Evolutionary conservation across 805 yeast genomes (phyloP).

Genomic region (Starmerella bombi): DNA sequence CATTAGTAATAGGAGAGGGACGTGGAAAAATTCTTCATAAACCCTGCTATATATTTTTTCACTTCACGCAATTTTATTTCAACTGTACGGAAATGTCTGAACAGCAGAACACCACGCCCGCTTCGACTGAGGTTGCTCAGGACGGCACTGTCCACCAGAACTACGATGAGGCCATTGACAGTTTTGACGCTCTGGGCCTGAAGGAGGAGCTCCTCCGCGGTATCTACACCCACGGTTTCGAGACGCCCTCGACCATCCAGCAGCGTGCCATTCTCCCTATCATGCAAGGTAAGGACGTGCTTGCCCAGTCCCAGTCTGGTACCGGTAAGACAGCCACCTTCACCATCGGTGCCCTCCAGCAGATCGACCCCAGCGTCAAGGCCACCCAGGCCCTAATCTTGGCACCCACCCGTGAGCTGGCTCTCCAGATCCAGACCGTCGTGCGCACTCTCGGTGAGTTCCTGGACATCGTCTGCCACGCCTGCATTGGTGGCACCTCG

Average conservation of each 20-base stretch:
- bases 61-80: background rate
- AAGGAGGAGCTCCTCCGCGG: slow-evolving; percentile 63
- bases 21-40: background rate
- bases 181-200: slow-evolving; percentile 63
- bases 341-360: slow-evolving; percentile 49
- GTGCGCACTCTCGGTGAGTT: slow-evolving; percentile 79
- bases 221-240: slow-evolving; percentile 68
- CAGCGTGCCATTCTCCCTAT: slow-evolving; percentile 94
- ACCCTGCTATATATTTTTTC: background rate
- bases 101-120: background rate
- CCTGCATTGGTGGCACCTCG: slow-evolving; percentile 94
- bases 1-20: no score
- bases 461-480: slow-evolving; percentile 84
- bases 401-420: slow-evolving; percentile 96
- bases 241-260: slow-evolving; percentile 93
- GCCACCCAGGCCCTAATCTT: slow-evolving; percentile 85
- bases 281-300: slow-evolving; percentile 83
- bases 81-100: slow-evolving; percentile 12
- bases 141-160: slow-evolving; percentile 71
- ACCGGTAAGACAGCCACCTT: slow-evolving; percentile 87
- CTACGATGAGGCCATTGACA: slow-evolving; percentile 78
- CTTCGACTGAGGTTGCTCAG: slow-evolving; percentile 5
- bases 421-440: slow-evolving; percentile 89
- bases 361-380: slow-evolving; percentile 54
- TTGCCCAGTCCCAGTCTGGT: slow-evolving; percentile 84